phyloP scores from a whole-genome alignment of 2,329 filamentous ascomycete genomes.

The Dothidotthia symphoricarpi region DNA sequence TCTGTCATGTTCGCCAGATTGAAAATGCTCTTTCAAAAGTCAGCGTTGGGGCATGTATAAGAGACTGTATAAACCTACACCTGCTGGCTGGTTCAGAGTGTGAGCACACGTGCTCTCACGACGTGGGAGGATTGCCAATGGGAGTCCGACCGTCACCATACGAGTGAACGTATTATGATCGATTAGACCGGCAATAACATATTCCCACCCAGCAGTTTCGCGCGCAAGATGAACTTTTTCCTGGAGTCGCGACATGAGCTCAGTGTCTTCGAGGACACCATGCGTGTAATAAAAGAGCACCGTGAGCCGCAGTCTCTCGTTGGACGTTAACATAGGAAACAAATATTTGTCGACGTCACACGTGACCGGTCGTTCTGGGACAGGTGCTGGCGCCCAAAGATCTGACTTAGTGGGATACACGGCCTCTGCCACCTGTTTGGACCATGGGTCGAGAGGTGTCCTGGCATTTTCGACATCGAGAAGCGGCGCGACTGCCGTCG shows the following conservation, averaged over 20 bases:
- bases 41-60: constrained; percentile 4
- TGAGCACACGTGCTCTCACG: constrained; percentile 50
- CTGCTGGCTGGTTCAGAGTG: constrained; percentile 40
- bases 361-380: constrained; percentile 16
- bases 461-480: constrained; percentile 22
- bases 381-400: constrained; percentile 15
- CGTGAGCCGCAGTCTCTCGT: constrained; percentile 41
- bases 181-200: constrained; percentile 47
- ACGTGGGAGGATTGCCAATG: constrained; percentile 46
- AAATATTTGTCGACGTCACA: constrained; percentile 32
- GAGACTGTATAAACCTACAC: constrained; percentile 23
- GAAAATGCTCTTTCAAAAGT: constrained; percentile 37
- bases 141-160: constrained; percentile 45
- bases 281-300: constrained; percentile 49
- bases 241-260: constrained; percentile 45
- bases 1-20: constrained; percentile 44
- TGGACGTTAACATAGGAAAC: constrained; percentile 36
- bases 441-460: constrained; percentile 19
- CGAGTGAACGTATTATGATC: constrained; percentile 47
- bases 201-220: constrained; percentile 49
- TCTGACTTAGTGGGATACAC: constrained; percentile 19
- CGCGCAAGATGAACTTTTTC: constrained; percentile 46
- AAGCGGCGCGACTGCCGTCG: constrained; percentile 21
- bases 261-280: constrained; percentile 41
- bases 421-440: constrained; percentile 8